These are phyloP conservation scores for Diaporthe capsici DNA, from an alignment of 2,329 filamentous ascomycete species.

Conservation along the genomic window DNA sequence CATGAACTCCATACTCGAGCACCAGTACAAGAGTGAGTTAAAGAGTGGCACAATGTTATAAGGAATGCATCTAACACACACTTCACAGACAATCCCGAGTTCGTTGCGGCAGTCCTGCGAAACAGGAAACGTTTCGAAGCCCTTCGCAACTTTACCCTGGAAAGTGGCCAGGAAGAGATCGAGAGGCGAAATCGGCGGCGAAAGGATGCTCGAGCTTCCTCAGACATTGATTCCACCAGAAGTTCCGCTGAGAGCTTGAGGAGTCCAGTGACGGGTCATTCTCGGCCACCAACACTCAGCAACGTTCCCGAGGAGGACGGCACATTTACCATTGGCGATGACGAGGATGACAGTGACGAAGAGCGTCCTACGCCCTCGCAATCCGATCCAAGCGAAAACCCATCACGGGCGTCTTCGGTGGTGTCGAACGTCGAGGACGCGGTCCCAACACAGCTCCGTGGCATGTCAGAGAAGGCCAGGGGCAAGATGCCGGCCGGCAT, in stretches of 20 bases:
- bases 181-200: constrained; percentile 80
- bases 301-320: constrained; percentile 83
- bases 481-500: constrained; percentile 93
- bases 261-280: constrained; percentile 70
- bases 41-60: background rate
- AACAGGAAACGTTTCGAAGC: constrained; percentile 88
- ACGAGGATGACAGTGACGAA: constrained; percentile 72
- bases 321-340: constrained; percentile 91
- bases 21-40: constrained; percentile 81
- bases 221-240: constrained; percentile 64
- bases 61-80: constrained; percentile 41
- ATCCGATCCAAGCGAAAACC: constrained; percentile 74
- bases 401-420: constrained; percentile 77
- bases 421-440: constrained; percentile 80
- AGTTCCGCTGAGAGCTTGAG: constrained; percentile 78
- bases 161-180: constrained; percentile 92
- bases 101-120: constrained; percentile 84
- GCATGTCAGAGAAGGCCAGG: constrained; percentile 97
- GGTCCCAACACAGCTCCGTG: constrained; percentile 84
- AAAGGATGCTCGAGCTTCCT: constrained; percentile 71
- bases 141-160: constrained; percentile 87
- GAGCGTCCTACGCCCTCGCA: constrained; percentile 70
- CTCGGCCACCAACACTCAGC: constrained; percentile 70
- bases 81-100: constrained; percentile 79
- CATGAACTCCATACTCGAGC: constrained; percentile 90